Evolutionary conservation across 2,329 filamentous ascomycete genomes (phyloP), one percentile per base, ranked within the genome.

Genomic region (Trichoderma simmonsii): DNA sequence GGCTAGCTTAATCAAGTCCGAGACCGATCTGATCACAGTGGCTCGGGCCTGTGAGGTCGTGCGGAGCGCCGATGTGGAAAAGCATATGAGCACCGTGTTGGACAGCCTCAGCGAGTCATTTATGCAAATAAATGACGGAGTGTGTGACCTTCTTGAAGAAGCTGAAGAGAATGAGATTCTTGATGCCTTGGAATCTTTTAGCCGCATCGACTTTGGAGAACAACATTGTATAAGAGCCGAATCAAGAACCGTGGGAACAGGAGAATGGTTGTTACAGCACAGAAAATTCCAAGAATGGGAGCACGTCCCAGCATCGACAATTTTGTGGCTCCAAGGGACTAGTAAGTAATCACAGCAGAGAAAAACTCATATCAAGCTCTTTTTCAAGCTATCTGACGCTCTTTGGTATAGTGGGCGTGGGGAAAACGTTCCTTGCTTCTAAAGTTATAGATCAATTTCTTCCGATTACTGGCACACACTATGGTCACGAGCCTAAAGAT

Each of bases 321-420:
- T 70, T 11, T 24, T 70, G 43, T 70, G 66, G 66, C 66, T 70
- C 3, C 66, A 70, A 30, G 57, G 66, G 11, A 70, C 36, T 2
- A 26, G 66, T 62, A 3, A 61, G 66, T 32, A 26, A n/a, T n/a
- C n/a, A n/a, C n/a, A n/a, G n/a, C n/a, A n/a, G n/a, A n/a, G n/a
- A n/a, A n/a, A n/a, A n/a, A n/a, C n/a, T n/a, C n/a, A n/a, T n/a
- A n/a, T n/a, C n/a, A n/a, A n/a, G n/a, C n/a, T n/a, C n/a, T n/a
- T n/a, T n/a, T n/a, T n/a, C n/a, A n/a, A n/a, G n/a, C n/a, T n/a
- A n/a, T 15, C 56, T 48, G 36, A 61, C 48, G 3, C 4, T 15
- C 1, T 15, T 15, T 24, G 24, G 4, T 14, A 12, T 3, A 70
- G 66, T 70, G 28, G 66, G 66, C 2, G 62, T 62, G 54, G 66